Evolutionary conservation across 805 yeast species (phyloP), one percentile per base, ranked within the genome.

Genomic region (Candida tallmaniae): DNA sequence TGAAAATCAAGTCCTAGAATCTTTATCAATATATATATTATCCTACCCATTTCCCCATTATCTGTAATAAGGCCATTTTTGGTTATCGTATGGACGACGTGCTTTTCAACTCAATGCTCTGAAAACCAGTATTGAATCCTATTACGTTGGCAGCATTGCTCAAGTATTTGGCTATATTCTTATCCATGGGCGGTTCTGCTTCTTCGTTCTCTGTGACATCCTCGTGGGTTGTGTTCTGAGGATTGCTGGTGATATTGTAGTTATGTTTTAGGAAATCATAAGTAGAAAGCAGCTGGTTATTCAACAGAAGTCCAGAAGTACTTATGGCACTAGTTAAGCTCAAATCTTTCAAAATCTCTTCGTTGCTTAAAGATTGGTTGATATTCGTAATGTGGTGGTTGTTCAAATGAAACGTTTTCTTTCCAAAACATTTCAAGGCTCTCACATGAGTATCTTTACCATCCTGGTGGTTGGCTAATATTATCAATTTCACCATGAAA

Each of bases 361-460:
- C 47, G 27, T 36, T 41, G 4, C 35, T 29, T 7, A 41, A 22
- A 10, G 30, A 31, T 23, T 29, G 28, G 23, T 33, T 32, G 10
- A 5, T 16, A 13, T 30, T 22, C 10, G 10, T 22, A n/a, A 33
- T 27, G 11, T 15, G 25, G 11, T 36, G 39, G 27, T 15, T 35
- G 11, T 19, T 31, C 14, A 17, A 23, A 23, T 24, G 34, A 15
- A 38, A 30, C 3, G 57, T 34, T 38, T 62, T 65, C 36, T 60
- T 65, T 3, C 71, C 71, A 42, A 56, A 78, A 64, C 48, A 85
- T 55, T 65, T 76, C 12, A 89, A 67, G 0, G 88, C 82, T 30
- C 98, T 60, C 8, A 93, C 65, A 54, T 88, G 97, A 1, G 96
- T 81, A 55, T 93, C 99, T 51, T 90, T 93, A 29, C 99, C 99